Evolutionary conservation across 345 rosid genomes (phyloP).

Genomic region (Euphorbia tirucalli): DNA sequence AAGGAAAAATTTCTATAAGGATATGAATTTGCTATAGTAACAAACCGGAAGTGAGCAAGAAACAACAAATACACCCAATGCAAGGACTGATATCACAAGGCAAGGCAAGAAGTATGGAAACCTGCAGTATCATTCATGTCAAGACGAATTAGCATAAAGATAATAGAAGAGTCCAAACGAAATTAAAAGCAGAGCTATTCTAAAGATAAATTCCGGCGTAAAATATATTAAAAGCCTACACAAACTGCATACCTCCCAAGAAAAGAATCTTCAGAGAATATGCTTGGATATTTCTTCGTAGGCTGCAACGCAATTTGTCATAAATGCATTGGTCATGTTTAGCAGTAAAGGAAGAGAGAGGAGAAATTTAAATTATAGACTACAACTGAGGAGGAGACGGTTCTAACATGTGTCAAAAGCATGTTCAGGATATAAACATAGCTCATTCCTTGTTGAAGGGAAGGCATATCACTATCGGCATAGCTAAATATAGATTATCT

Average conservation of each 20-base stretch:
- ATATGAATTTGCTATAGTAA: constrained; percentile 7
- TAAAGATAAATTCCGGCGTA: not conserved
- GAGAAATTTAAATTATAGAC: not conserved
- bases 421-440: too few species aligned
- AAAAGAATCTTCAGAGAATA: constrained; percentile 48
- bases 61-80: constrained; percentile 41
- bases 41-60: constrained; percentile 66
- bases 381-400: not conserved
- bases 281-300: constrained; percentile 58
- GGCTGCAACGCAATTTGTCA: constrained; percentile 43
- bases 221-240: not conserved
- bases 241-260: constrained; percentile 52
- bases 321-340: not conserved
- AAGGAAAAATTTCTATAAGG: not conserved
- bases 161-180: not conserved
- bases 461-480: not conserved
- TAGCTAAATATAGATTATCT: not conserved
- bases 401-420: not conserved
- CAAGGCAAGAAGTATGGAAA: constrained; percentile 82
- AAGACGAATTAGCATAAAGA: constrained; percentile 14
- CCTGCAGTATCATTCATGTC: constrained; percentile 35
- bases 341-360: constrained; percentile 5
- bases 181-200: not conserved
- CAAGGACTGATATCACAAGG: constrained; percentile 59
- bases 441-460: too few species aligned